Evolutionary conservation across 202 grass and related monocot genomes (phyloP).

Genomic region (Eragrostis tef): DNA sequence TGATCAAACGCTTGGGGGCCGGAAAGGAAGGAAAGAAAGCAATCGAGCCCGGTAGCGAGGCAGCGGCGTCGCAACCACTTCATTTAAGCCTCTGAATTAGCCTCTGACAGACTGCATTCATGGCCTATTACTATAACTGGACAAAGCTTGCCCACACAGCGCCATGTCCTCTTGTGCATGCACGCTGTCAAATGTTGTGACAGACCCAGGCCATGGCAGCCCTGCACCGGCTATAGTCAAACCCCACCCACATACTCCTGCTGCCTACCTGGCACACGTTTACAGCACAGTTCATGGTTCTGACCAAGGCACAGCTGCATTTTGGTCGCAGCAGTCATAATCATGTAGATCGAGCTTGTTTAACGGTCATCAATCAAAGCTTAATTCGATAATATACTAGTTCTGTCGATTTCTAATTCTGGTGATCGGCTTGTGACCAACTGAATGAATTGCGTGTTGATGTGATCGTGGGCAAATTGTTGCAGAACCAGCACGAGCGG

Average conservation of each 20-base stretch:
- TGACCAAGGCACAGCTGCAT: conserved; percentile 17
- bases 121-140: conserved; percentile 65
- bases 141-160: conserved; percentile 51
- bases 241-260: conserved; percentile 26
- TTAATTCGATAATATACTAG: background rate
- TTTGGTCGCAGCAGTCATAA: background rate
- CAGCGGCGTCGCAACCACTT: conserved; percentile 41
- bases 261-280: conserved; percentile 35
- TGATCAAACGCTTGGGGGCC: background rate
- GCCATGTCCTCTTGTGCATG: conserved; percentile 49
- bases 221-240: conserved; percentile 48
- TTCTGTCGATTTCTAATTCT: background rate
- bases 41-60: background rate
- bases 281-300: conserved; percentile 14
- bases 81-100: conserved; percentile 63
- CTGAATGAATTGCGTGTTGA: background rate
- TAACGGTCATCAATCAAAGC: background rate
- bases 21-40: background rate
- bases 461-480: background rate
- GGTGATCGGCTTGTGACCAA: background rate
- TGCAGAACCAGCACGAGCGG: conserved; percentile 91
- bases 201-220: background rate
- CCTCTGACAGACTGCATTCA: conserved; percentile 62
- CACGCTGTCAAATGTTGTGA: conserved; percentile 51
- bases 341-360: background rate